Evolutionary conservation across 2,329 filamentous ascomycete genomes (phyloP).

Genomic region (Trichoderma simmonsii): DNA sequence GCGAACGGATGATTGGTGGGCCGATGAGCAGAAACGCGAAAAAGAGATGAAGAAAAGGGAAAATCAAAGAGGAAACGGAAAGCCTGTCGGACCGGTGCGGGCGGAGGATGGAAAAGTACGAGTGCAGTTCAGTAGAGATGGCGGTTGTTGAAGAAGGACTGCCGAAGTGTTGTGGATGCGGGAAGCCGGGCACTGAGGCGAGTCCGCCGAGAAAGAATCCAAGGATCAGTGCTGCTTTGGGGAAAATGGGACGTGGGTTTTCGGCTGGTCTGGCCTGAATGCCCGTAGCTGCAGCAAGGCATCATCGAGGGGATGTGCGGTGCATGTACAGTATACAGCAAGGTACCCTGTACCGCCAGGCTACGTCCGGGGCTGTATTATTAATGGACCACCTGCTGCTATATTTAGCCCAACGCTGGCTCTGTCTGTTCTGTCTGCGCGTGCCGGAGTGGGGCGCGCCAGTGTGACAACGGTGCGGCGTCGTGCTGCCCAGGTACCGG

Average conservation of each 20-base stretch:
- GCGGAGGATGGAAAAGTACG: neutral
- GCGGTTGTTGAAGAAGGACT: neutral
- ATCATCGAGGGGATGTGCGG: neutral
- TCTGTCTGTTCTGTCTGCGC: neutral
- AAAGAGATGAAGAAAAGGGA: neutral
- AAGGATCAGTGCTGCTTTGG: neutral
- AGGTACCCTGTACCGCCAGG: slow-evolving; percentile 2
- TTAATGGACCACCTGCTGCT: slow-evolving; percentile 6
- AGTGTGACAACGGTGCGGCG: slow-evolving; percentile 1
- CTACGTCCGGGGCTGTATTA: slow-evolving; percentile 8
- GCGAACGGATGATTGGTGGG: neutral
- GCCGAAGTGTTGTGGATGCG: slow-evolving; percentile 15
- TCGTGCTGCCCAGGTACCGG: neutral
- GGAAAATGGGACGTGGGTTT: neutral
- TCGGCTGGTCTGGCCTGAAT: neutral
- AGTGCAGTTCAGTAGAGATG: neutral
- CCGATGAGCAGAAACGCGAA: neutral
- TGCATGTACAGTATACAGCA: neutral
- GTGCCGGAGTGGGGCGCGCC: neutral
- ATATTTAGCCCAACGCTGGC: slow-evolving; percentile 3
- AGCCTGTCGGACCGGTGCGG: neutral
- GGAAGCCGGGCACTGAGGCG: slow-evolving; percentile 6
- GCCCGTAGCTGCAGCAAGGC: slow-evolving; percentile 3
- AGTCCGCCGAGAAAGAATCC: neutral
- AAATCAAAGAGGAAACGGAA: neutral